These are phyloP conservation scores for Funneliformis mosseae DNA, from an alignment of 192 early-diverging fungal genomes.

Conservation along the genomic window DNA sequence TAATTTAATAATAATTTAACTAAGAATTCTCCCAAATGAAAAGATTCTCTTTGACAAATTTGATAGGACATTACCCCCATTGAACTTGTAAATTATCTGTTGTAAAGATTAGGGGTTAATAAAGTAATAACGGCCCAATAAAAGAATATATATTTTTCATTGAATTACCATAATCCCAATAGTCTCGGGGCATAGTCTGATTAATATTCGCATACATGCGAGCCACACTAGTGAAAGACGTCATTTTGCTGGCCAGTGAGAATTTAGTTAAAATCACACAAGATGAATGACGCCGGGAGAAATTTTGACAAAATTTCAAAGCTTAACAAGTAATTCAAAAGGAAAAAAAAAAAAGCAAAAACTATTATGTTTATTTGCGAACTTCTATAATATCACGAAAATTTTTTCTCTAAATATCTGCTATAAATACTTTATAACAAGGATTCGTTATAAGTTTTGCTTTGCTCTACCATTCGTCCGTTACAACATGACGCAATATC, in stretches of 20 bases:
- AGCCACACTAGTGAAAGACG: constrained; percentile 63
- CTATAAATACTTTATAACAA: background rate
- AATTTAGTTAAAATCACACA: background rate
- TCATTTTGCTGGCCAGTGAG: constrained; percentile 21
- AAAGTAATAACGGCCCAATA: background rate
- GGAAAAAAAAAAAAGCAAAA: background rate
- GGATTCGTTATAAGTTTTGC: background rate
- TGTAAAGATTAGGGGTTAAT: too few relatives aligned
- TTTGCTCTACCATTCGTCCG: background rate
- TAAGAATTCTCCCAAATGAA: background rate
- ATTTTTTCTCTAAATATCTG: background rate
- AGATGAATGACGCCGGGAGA: background rate
- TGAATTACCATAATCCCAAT: constrained; percentile 87
- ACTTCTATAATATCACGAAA: background rate
- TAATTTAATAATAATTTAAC: background rate
- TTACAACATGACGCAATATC: background rate
- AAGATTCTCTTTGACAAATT: background rate
- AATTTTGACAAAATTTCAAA: background rate
- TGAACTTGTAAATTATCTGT: constrained; percentile 79
- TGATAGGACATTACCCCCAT: constrained; percentile 77
- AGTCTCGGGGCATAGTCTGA: constrained; percentile 73
- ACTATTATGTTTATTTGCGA: background rate
- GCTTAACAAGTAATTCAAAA: background rate
- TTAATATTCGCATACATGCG: constrained; percentile 93
- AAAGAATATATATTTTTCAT: background rate